These are phyloP conservation scores for Russula sp. DNA, from an alignment of 768 basidiomycete genomes.

Conservation along the genomic window DNA sequence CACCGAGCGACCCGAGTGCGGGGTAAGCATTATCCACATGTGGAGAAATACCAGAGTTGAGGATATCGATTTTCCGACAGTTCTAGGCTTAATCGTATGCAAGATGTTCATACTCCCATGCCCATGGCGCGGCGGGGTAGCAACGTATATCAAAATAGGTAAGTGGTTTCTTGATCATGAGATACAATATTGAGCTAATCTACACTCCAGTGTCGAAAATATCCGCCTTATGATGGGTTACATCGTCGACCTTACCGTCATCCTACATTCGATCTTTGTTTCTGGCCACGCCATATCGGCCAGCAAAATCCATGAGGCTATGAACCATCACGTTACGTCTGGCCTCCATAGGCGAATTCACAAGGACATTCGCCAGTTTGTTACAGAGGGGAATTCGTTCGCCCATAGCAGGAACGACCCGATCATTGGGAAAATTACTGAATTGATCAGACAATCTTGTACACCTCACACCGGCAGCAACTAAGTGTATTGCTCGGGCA, in stretches of 20 bases:
- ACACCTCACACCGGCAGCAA: neutral
- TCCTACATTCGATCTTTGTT: neutral
- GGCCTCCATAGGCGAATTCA: neutral
- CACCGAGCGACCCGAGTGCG: neutral
- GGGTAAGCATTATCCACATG: neutral
- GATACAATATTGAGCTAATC: neutral
- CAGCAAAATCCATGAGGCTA: too few relatives aligned
- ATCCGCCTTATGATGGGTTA: conserved; percentile 6
- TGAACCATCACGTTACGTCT: neutral
- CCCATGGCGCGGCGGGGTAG: neutral
- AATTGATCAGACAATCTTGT: conserved; percentile 7
- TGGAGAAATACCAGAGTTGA: neutral
- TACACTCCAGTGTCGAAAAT: neutral
- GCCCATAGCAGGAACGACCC: neutral
- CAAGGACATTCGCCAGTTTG: neutral
- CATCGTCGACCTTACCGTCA: conserved; percentile 4
- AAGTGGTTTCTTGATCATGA: neutral
- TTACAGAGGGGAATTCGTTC: neutral
- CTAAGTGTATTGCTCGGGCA: neutral
- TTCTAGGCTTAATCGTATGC: neutral
- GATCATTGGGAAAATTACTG: conserved; percentile 9
- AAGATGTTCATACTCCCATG: too few relatives aligned
- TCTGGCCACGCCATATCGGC: neutral
- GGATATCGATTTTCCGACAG: neutral
- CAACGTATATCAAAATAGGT: neutral